Conservation (phyloP, 2,329 filamentous ascomycete genomes). For the Pseudocercospora vitis region DNA sequence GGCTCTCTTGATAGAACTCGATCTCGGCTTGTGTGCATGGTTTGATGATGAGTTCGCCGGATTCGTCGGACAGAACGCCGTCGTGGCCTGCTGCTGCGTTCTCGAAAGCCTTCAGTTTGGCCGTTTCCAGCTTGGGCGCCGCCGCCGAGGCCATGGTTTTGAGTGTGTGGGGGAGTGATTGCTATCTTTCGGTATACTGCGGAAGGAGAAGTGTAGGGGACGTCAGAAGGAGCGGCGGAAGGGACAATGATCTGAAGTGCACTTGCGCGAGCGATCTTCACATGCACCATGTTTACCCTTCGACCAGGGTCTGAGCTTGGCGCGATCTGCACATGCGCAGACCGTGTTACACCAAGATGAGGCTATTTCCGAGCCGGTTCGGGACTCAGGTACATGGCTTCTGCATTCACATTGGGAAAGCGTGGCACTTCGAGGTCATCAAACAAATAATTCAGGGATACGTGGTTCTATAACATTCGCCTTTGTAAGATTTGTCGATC, state of each 20-base stretch:
- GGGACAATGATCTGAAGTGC: constrained; percentile 1
- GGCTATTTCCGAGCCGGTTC: background rate
- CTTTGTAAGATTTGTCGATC: background rate
- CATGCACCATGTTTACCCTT: background rate
- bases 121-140: constrained; percentile 2
- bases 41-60: constrained; percentile 88
- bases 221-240: background rate
- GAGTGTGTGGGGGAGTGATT: background rate
- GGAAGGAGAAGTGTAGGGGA: background rate
- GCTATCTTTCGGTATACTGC: background rate
- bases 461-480: background rate
- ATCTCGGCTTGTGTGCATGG: constrained; percentile 86
- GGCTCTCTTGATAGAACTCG: constrained; percentile 78
- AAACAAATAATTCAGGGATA: background rate
- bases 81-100: constrained; percentile 84
- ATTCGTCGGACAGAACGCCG: constrained; percentile 80
- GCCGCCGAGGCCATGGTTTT: constrained; percentile 9
- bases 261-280: constrained; percentile 5
- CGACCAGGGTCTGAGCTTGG: constrained; percentile 1
- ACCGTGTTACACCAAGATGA: background rate
- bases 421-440: background rate
- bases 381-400: background rate
- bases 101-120: constrained; percentile 66
- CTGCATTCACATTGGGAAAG: background rate
- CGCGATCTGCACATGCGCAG: background rate